These are phyloP conservation scores for Polygonum maritimum DNA, from an alignment of 148 eudicot species.

Conservation along the genomic window DNA sequence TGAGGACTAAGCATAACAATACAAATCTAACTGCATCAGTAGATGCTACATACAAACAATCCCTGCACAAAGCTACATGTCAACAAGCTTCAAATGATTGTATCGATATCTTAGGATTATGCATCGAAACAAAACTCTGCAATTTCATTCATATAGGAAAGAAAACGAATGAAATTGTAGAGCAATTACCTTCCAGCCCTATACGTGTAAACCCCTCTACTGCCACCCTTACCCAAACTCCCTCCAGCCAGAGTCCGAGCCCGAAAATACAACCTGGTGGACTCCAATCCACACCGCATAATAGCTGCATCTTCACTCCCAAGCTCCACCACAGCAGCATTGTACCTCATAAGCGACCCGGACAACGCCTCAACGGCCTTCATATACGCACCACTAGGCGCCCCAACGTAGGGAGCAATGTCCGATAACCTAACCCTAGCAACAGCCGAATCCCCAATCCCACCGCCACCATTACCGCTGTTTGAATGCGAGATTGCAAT, in stretches of 20 bases:
- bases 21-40: not conserved
- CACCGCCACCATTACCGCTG: slow-evolving; percentile 1
- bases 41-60: not conserved
- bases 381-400: slow-evolving; percentile 32
- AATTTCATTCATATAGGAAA: not conserved
- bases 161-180: not conserved
- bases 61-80: not conserved
- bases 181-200: slow-evolving; percentile 71
- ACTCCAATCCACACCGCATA: slow-evolving; percentile 65
- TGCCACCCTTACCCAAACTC: slow-evolving; percentile 24
- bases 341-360: slow-evolving; percentile 53
- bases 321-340: slow-evolving; percentile 65
- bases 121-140: not conserved
- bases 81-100: not conserved
- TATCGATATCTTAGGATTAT: not conserved
- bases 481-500: not conserved
- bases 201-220: slow-evolving; percentile 51
- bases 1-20: slow-evolving; percentile 2
- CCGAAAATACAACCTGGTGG: slow-evolving; percentile 54
- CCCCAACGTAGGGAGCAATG: slow-evolving; percentile 53
- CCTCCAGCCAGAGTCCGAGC: slow-evolving; percentile 24
- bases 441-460: slow-evolving; percentile 11
- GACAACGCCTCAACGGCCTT: slow-evolving; percentile 68
- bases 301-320: slow-evolving; percentile 52
- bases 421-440: slow-evolving; percentile 51